Evolutionary conservation across 164 flowering plant species (phyloP).

Genomic region (Annona cherimola): DNA sequence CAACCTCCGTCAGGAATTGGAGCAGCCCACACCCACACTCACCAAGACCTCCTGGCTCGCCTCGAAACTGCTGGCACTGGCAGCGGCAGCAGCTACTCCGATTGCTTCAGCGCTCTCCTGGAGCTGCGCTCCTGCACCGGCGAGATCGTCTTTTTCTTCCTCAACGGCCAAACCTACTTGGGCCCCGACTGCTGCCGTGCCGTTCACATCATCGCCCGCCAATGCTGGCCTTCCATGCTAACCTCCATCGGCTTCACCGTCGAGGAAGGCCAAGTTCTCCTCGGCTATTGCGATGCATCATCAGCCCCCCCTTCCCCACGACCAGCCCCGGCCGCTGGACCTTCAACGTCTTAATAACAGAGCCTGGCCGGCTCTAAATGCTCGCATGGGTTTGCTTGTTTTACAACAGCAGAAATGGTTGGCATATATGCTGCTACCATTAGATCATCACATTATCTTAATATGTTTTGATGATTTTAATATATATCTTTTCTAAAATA

Average conservation of each 20-base stretch:
- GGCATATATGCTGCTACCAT: not conserved
- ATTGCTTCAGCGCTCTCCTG: constrained; percentile 40
- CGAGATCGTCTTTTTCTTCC: constrained; percentile 22
- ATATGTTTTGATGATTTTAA: no score
- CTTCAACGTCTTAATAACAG: no score
- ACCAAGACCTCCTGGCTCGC: not conserved
- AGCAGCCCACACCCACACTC: not conserved
- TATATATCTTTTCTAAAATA: no score
- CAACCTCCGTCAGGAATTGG: not conserved
- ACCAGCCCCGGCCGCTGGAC: not conserved
- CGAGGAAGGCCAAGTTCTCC: constrained; percentile 18
- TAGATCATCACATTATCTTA: no score
- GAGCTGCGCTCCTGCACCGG: constrained; percentile 25
- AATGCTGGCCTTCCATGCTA: constrained; percentile 26
- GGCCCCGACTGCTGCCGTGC: constrained; percentile 21
- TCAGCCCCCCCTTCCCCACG: not conserved
- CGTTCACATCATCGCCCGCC: constrained; percentile 8
- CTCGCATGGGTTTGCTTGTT: not conserved
- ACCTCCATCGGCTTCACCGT: constrained; percentile 17
- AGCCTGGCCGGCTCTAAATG: not conserved
- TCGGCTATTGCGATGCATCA: constrained; percentile 20
- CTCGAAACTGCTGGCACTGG: not conserved
- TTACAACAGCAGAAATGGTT: not conserved
- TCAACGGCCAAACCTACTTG: constrained; percentile 20
- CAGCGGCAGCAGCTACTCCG: constrained; percentile 4